These are phyloP conservation scores for Candida sanyaensis DNA, from an alignment of 1,139 yeast species.

Conservation along the genomic window DNA sequence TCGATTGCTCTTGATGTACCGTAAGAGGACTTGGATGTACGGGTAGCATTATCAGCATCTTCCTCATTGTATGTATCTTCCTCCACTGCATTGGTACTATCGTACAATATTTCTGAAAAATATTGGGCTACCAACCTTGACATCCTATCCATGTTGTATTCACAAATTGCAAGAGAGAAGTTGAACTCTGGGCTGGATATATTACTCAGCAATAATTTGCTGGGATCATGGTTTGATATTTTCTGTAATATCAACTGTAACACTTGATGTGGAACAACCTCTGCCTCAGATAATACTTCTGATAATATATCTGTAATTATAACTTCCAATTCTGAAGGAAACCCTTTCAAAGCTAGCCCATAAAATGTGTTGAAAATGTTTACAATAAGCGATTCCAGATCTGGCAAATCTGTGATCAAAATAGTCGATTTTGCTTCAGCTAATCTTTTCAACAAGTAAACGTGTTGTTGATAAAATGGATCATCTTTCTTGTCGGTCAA, in stretches of 20 bases:
- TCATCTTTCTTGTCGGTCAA: slow-evolving; percentile 56
- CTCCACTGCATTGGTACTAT: slow-evolving; percentile 34
- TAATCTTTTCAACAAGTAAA: slow-evolving; percentile 65
- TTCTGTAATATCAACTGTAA: slow-evolving; percentile 62
- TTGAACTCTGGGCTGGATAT: slow-evolving; percentile 60
- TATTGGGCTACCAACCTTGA: slow-evolving; percentile 78
- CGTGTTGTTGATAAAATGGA: slow-evolving; percentile 66
- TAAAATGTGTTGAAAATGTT: slow-evolving; percentile 65
- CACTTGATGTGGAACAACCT: slow-evolving; percentile 63
- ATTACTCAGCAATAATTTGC: slow-evolving; percentile 17
- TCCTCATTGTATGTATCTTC: slow-evolving; percentile 25
- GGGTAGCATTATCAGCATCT: slow-evolving; percentile 2
- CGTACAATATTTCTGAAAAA: slow-evolving; percentile 74
- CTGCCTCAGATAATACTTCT: slow-evolving; percentile 78
- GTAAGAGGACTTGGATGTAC: slow-evolving; percentile 8
- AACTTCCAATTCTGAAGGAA: slow-evolving; percentile 53
- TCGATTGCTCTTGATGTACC: slow-evolving; percentile 31
- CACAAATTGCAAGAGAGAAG: slow-evolving; percentile 69
- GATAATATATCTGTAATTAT: slow-evolving; percentile 68
- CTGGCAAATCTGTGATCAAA: slow-evolving; percentile 73
- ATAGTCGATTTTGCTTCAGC: slow-evolving; percentile 83
- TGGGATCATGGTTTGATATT: slow-evolving; percentile 28
- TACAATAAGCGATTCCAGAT: slow-evolving; percentile 56
- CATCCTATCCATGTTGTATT: slow-evolving; percentile 70
- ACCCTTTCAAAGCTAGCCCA: slow-evolving; percentile 41